Base-by-base conservation (phyloP, 1,284 basidiomycete species). In the Ceratobasidium papillatum region DNA sequence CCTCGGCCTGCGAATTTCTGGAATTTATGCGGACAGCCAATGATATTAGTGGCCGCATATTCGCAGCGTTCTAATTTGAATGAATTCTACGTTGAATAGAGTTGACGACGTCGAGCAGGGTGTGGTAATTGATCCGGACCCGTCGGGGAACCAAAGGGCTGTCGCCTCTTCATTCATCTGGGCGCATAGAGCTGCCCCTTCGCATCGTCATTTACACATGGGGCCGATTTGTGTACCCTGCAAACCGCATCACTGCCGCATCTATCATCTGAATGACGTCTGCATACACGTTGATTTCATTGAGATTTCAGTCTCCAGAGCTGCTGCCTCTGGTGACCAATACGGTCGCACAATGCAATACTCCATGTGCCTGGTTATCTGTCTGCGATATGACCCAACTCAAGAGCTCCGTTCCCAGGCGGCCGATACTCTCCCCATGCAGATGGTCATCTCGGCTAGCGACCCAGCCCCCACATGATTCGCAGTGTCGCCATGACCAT, bases 261-360 rank as follows among this genome's bases (percentile, higher is more conserved):
- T 49, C 58, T 36, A 22, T 12, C 68, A 51, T 22, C 19, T 22
- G 25, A 25, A 72, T 72, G 68, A 72, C 68, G 68, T 72, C 68
- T 43, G 43, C n/a, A 69, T 25, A 72, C 68, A 72, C 68, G 68
- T 58, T 72, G 38, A 47, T 72, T 72, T 72, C 68, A 72, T 72
- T 72, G 54, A 45, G 36, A 71, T 58, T 58, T 45, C n/a, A 30
- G 25, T 38, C 43, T 25, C 47, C 45, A 47, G 56, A 59, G 68
- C 56, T 51, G 32, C 36, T 45, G 52, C 52, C 38, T 47, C 65
- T 52, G 49, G 45, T 47, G 45, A 38, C 51, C 52, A 52, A 25
- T 54, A 30, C 51, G 65, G 68, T 61, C 45, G 62, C 62, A 63
- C 54, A 61, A 45, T 17, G 49, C 34, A 47, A n/a, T 14, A n/a